Conservation (phyloP, 371 early-diverging fungal genomes). For the Rhizopus stolonifer region DNA sequence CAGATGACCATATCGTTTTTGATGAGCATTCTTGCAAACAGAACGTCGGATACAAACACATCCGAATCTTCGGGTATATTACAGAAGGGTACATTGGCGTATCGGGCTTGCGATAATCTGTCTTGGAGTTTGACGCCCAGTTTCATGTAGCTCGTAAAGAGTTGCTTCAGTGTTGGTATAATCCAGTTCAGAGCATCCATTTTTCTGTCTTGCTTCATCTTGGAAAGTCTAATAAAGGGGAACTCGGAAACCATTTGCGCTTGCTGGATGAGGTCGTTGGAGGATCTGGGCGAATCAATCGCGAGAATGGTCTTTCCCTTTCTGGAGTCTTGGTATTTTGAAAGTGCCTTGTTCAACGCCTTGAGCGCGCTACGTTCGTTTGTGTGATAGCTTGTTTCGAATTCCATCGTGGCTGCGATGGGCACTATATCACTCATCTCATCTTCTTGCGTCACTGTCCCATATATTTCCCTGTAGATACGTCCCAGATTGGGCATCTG, state of each 20-base stretch:
- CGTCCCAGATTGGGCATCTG: conserved; percentile 73
- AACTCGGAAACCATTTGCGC: conserved; percentile 62
- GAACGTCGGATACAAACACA: conserved; percentile 79
- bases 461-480: conserved; percentile 35
- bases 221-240: conserved; percentile 68
- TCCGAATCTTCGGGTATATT: conserved; percentile 84
- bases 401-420: conserved; percentile 46
- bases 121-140: conserved; percentile 74
- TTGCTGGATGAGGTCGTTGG: conserved; percentile 49
- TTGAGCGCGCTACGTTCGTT: conserved; percentile 60
- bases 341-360: conserved; percentile 49
- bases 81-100: conserved; percentile 87
- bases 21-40: conserved; percentile 76
- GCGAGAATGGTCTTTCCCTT: conserved; percentile 73
- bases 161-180: conserved; percentile 59
- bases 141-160: conserved; percentile 73
- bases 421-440: conserved; percentile 48
- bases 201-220: conserved; percentile 53
- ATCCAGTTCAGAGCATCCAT: conserved; percentile 90
- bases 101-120: conserved; percentile 75
- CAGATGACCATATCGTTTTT: conserved; percentile 83
- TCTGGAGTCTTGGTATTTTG: conserved; percentile 58
- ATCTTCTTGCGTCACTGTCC: conserved; percentile 15
- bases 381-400: conserved; percentile 45
- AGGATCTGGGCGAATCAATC: conserved; percentile 57